These are phyloP conservation scores for Trichocladium antarcticum DNA, from an alignment of 495 filamentous ascomycete genomes.

Conservation along the genomic window DNA sequence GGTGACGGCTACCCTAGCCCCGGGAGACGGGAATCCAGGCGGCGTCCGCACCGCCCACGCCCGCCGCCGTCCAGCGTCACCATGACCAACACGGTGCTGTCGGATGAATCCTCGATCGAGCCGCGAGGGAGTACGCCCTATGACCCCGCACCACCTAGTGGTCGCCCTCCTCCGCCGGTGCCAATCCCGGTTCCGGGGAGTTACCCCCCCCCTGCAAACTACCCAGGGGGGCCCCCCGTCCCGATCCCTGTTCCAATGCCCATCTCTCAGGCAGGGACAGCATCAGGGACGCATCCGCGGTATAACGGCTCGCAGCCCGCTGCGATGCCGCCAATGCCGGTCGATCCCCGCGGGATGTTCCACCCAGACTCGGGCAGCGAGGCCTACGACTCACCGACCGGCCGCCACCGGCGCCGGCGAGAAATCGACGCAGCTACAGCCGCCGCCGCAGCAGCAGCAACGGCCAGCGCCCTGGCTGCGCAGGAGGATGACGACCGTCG, in stretches of 20 bases:
- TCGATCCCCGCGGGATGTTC: constrained; percentile 46
- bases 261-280: constrained; percentile 17
- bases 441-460: constrained; percentile 35
- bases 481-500: constrained; percentile 31
- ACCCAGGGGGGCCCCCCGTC: constrained; percentile 28
- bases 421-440: constrained; percentile 40
- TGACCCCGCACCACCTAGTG: constrained; percentile 19
- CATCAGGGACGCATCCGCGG: constrained; percentile 23
- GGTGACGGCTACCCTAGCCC: constrained; percentile 52
- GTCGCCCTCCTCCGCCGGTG: constrained; percentile 4
- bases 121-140: constrained; percentile 23
- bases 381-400: constrained; percentile 41
- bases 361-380: constrained; percentile 48
- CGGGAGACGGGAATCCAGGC: constrained; percentile 37
- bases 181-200: constrained; percentile 2
- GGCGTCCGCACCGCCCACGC: constrained; percentile 26
- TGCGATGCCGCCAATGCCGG: constrained; percentile 40
- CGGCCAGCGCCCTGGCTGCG: constrained; percentile 30
- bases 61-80: constrained; percentile 26
- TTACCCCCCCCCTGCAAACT: constrained; percentile 9
- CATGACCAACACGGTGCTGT: constrained; percentile 21
- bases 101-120: constrained; percentile 33
- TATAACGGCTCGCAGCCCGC: constrained; percentile 28
- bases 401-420: constrained; percentile 32
- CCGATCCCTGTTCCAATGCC: constrained; percentile 25